These are phyloP conservation scores for Wakefieldia striispora DNA, from an alignment of 768 basidiomycete genomes.

Conservation along the genomic window DNA sequence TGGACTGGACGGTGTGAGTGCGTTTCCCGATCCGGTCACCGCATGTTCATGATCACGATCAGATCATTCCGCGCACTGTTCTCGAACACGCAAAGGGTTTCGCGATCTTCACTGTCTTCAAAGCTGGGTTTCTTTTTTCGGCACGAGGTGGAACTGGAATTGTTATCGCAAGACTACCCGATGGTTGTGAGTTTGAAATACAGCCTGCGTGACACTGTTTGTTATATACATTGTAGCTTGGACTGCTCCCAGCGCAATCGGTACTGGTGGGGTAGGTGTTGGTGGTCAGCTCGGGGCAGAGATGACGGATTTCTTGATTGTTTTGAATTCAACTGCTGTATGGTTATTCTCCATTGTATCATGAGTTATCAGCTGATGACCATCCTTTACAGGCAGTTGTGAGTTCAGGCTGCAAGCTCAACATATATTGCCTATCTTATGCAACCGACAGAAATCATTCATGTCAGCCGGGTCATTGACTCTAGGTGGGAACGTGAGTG, in stretches of 20 bases:
- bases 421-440: not conserved
- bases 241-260: slow-evolving; percentile 95
- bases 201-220: not conserved
- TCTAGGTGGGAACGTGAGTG: slow-evolving; percentile 86
- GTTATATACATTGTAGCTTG: slow-evolving; percentile 69
- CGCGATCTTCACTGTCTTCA: slow-evolving; percentile 88
- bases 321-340: slow-evolving; percentile 80
- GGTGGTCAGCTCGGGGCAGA: slow-evolving; percentile 84
- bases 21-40: not conserved
- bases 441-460: slow-evolving; percentile 62
- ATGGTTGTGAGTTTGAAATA: slow-evolving; percentile 64
- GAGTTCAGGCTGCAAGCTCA: slow-evolving; percentile 27
- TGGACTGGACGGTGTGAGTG: slow-evolving; percentile 73
- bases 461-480: slow-evolving; percentile 94
- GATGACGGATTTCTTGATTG: slow-evolving; percentile 88
- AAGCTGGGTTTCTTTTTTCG: slow-evolving; percentile 64
- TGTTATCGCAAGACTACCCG: slow-evolving; percentile 78
- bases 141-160: slow-evolving; percentile 83
- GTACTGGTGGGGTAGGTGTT: slow-evolving; percentile 85
- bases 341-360: slow-evolving; percentile 25
- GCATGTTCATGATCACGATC: not conserved
- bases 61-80: slow-evolving; percentile 57
- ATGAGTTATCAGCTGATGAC: slow-evolving; percentile 4
- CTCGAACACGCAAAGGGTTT: slow-evolving; percentile 68
- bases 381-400: slow-evolving; percentile 54